Evolutionary conservation across 768 basidiomycete species (phyloP).

Genomic region (Kondoa malvinella): DNA sequence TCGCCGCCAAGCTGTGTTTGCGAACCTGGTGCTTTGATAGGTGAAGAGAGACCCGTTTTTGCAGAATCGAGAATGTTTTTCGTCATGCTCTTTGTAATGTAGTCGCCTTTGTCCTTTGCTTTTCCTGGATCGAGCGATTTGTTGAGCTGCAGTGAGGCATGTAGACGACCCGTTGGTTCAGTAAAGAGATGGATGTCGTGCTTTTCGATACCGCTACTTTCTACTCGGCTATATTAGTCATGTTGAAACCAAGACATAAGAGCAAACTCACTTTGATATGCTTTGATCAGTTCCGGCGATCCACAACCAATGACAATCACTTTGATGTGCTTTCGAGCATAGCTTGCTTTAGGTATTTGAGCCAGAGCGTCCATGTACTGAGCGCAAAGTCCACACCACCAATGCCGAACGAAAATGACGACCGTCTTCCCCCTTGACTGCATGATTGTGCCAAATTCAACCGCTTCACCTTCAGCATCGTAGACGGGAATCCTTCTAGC

Average conservation of each 20-base stretch:
- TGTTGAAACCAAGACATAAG: too few species aligned
- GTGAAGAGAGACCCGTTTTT: background rate
- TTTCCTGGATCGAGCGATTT: background rate
- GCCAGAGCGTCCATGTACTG: background rate
- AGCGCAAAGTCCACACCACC: background rate
- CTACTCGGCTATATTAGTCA: too few species aligned
- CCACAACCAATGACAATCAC: conserved; percentile 7
- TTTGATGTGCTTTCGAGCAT: background rate
- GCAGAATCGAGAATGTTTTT: conserved; percentile 1
- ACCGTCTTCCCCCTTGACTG: background rate
- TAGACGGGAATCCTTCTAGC: background rate
- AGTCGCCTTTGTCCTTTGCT: background rate
- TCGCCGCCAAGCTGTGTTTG: conserved; percentile 3
- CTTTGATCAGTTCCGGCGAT: conserved; percentile 1
- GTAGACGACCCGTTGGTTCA: background rate
- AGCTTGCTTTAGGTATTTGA: background rate
- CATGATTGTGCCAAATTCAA: background rate
- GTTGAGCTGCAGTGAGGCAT: background rate
- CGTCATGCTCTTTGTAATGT: background rate
- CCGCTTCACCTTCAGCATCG: background rate
- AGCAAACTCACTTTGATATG: conserved; percentile 4
- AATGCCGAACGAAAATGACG: conserved; percentile 9
- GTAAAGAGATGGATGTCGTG: background rate
- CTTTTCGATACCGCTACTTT: too few species aligned
- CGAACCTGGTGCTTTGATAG: background rate